phyloP scores from a whole-genome alignment of 2,329 filamentous ascomycete species.

The Ambrosiella beaveri region DNA sequence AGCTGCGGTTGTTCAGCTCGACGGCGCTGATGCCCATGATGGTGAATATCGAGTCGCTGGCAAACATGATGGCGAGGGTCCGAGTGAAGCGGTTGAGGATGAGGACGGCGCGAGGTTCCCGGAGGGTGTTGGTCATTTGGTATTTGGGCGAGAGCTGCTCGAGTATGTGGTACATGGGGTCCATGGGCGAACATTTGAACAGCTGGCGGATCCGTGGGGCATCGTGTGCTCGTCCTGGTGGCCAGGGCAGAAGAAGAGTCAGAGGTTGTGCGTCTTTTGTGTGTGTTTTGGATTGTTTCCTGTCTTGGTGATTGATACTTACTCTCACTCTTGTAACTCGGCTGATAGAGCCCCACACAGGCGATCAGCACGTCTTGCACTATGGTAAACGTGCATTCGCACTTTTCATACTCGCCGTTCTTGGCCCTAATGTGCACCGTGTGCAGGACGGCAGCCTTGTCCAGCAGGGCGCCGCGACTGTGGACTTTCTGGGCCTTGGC shows the following conservation, averaged over 20 bases:
- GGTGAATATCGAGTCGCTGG: slow-evolving; percentile 57
- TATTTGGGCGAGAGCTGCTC: slow-evolving; percentile 74
- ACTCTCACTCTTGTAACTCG: slow-evolving; percentile 57
- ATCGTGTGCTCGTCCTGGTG: slow-evolving; percentile 53
- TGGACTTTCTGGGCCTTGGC: slow-evolving; percentile 58
- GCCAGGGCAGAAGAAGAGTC: not conserved
- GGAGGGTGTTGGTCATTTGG: slow-evolving; percentile 40
- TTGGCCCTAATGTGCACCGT: slow-evolving; percentile 8
- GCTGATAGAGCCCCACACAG: slow-evolving; percentile 61
- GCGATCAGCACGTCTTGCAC: slow-evolving; percentile 79
- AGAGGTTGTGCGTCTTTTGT: not conserved
- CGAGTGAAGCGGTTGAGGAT: slow-evolving; percentile 77
- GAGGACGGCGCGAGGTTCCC: slow-evolving; percentile 67
- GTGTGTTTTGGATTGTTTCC: not conserved
- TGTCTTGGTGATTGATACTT: slow-evolving; percentile 24
- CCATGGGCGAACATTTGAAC: slow-evolving; percentile 64
- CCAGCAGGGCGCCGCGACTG: slow-evolving; percentile 53
- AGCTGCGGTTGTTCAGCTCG: slow-evolving; percentile 57
- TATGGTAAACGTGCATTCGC: slow-evolving; percentile 78
- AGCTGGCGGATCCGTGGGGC: slow-evolving; percentile 62
- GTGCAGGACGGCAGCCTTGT: slow-evolving; percentile 70
- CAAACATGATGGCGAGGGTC: slow-evolving; percentile 71
- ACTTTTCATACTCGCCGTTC: slow-evolving; percentile 44
- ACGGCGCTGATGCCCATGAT: slow-evolving; percentile 57
- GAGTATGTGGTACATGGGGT: slow-evolving; percentile 80